A percentile compares a stretch with the other conserved stretches of the same genome.
Conservation (phyloP, 2,329 filamentous ascomycete species). For the Xylaria polymorpha region DNA sequence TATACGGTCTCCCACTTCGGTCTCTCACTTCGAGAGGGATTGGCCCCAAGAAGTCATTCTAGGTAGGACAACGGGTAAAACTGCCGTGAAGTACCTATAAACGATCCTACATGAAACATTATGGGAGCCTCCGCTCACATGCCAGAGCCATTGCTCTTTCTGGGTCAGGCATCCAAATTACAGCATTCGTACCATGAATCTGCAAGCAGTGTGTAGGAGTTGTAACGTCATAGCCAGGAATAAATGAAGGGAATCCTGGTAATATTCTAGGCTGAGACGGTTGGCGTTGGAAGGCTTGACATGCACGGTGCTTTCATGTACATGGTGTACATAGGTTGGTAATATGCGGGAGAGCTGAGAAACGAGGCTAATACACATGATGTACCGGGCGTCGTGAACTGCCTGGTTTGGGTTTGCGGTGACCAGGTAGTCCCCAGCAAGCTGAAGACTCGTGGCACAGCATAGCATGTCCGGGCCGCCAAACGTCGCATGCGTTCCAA, state of each 20-base stretch:
- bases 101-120: conserved; percentile 28
- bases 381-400: conserved; percentile 15
- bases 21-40: conserved; percentile 5
- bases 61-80: conserved; percentile 16
- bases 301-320: conserved; percentile 31
- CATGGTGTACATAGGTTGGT: background rate
- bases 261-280: conserved; percentile 26
- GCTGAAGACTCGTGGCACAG: conserved; percentile 32
- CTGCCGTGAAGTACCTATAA: conserved; percentile 13
- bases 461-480: conserved; percentile 20
- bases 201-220: conserved; percentile 29
- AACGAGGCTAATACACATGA: conserved; percentile 32
- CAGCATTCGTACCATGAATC: conserved; percentile 14
- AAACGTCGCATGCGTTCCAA: conserved; percentile 30
- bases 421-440: conserved; percentile 16
- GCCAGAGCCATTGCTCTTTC: conserved; percentile 21
- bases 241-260: conserved; percentile 26
- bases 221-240: conserved; percentile 34
- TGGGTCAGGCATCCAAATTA: background rate
- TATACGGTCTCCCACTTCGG: conserved; percentile 12
- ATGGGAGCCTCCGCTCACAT: conserved; percentile 20
- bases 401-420: conserved; percentile 8
- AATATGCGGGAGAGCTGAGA: conserved; percentile 24
- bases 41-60: conserved; percentile 8
- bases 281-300: conserved; percentile 29